Evolutionary conservation across 495 filamentous ascomycete genomes (phyloP).

Genomic region (Neurospora tetraspora): DNA sequence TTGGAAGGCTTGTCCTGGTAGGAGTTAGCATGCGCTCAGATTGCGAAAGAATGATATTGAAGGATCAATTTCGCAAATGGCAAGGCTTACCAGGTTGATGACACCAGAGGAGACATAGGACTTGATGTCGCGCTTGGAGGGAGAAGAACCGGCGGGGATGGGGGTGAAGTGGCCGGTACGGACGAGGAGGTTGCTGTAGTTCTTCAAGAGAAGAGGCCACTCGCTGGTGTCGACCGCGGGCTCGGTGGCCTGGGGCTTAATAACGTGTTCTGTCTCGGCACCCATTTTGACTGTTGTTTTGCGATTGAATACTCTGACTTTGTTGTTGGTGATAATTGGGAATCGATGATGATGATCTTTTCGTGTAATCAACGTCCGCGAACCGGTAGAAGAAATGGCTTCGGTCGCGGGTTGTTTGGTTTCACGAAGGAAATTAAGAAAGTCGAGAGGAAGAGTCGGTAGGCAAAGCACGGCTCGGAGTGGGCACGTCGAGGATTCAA

Average conservation of each 20-base stretch:
- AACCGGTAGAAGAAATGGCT: not conserved
- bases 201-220: conserved; percentile 87
- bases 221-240: conserved; percentile 64
- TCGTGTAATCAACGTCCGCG: not conserved
- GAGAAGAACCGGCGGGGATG: conserved; percentile 78
- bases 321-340: not conserved
- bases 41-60: not conserved
- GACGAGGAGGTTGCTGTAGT: conserved; percentile 77
- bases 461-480: not conserved
- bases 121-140: conserved; percentile 85
- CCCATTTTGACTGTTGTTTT: conserved; percentile 9
- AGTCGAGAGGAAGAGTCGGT: not conserved
- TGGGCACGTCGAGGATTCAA: not conserved
- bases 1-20: conserved; percentile 83
- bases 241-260: conserved; percentile 72
- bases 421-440: not conserved
- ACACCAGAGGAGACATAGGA: conserved; percentile 92
- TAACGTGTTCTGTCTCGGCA: conserved; percentile 58
- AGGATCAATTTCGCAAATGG: not conserved
- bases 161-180: conserved; percentile 90
- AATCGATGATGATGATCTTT: not conserved
- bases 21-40: conserved; percentile 26
- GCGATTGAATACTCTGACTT: not conserved
- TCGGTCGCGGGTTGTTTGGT: not conserved
- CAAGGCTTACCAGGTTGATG: conserved; percentile 52